A percentile compares a stretch with the other conserved stretches of the same genome.
Evolutionary conservation across 2,329 filamentous ascomycete genomes (phyloP).

Genomic region (Monosporascus sp.): DNA sequence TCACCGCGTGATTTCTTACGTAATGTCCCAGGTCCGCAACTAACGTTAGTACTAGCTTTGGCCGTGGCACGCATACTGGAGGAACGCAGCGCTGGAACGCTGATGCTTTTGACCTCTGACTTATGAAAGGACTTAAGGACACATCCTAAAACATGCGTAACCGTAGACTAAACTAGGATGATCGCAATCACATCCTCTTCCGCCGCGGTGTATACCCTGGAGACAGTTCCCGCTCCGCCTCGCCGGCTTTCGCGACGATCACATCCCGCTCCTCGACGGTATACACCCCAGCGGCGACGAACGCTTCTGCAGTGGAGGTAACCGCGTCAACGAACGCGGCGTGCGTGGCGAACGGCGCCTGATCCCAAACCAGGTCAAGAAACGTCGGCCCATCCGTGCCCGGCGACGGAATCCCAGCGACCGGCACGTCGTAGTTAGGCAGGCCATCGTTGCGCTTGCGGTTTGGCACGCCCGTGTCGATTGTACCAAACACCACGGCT

Average conservation of each 20-base stretch:
- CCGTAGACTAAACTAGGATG: too few relatives aligned
- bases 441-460: slow-evolving; percentile 25
- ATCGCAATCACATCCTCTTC: too few relatives aligned
- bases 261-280: slow-evolving; percentile 15
- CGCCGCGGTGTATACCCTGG: background rate
- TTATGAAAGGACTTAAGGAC: too few relatives aligned
- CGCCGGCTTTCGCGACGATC: slow-evolving; percentile 18
- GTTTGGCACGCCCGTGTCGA: slow-evolving; percentile 23
- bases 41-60: too few relatives aligned
- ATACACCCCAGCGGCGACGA: slow-evolving; percentile 21
- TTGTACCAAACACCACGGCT: slow-evolving; percentile 21
- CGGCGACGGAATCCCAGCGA: slow-evolving; percentile 22
- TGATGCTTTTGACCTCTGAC: too few relatives aligned
- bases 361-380: slow-evolving; percentile 26
- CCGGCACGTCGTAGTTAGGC: slow-evolving; percentile 25
- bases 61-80: too few relatives aligned
- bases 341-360: slow-evolving; percentile 24
- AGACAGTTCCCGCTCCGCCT: slow-evolving; percentile 22
- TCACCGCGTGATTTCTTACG: too few relatives aligned
- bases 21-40: too few relatives aligned
- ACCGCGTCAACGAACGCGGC: slow-evolving; percentile 20
- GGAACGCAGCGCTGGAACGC: too few relatives aligned
- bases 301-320: slow-evolving; percentile 11
- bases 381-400: slow-evolving; percentile 28
- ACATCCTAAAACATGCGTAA: too few relatives aligned